phyloP scores from a whole-genome alignment of 768 basidiomycete species.

The Hericium erinaceus region DNA sequence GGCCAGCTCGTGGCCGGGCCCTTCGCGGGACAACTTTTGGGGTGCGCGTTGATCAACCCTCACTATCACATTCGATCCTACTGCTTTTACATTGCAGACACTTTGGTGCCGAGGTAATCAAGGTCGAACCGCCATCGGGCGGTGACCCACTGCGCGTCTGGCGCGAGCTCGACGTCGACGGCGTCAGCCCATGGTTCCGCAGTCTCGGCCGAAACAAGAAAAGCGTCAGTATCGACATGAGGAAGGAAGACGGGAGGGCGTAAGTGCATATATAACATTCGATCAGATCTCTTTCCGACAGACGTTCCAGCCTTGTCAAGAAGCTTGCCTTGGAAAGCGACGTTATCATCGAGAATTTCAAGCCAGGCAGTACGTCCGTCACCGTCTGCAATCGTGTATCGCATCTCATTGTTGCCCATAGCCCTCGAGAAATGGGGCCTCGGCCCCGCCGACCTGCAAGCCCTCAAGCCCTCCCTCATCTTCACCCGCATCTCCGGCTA shows the following conservation, averaged over 20 bases:
- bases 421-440: slow-evolving; percentile 65
- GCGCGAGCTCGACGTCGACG: slow-evolving; percentile 63
- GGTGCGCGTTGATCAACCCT: slow-evolving; percentile 29
- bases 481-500: slow-evolving; percentile 82
- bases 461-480: slow-evolving; percentile 80
- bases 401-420: slow-evolving; percentile 16
- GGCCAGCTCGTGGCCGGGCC: slow-evolving; percentile 68
- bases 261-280: slow-evolving; percentile 13
- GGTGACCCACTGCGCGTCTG: slow-evolving; percentile 66
- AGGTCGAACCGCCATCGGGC: slow-evolving; percentile 51
- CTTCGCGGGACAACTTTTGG: slow-evolving; percentile 63
- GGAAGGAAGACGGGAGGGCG: slow-evolving; percentile 46
- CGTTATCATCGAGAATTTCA: slow-evolving; percentile 65
- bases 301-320: slow-evolving; percentile 41
- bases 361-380: slow-evolving; percentile 52
- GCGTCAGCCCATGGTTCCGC: slow-evolving; percentile 67
- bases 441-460: slow-evolving; percentile 47
- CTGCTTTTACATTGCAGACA: slow-evolving; percentile 31
- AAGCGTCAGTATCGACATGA: slow-evolving; percentile 58
- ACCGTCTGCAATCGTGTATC: not conserved
- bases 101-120: slow-evolving; percentile 67
- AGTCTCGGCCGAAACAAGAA: slow-evolving; percentile 69
- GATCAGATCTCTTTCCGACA: not conserved
- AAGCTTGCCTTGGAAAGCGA: slow-evolving; percentile 54
- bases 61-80: not conserved